Conservation (phyloP, 306 rosid species). For the Castanea sativa region DNA sequence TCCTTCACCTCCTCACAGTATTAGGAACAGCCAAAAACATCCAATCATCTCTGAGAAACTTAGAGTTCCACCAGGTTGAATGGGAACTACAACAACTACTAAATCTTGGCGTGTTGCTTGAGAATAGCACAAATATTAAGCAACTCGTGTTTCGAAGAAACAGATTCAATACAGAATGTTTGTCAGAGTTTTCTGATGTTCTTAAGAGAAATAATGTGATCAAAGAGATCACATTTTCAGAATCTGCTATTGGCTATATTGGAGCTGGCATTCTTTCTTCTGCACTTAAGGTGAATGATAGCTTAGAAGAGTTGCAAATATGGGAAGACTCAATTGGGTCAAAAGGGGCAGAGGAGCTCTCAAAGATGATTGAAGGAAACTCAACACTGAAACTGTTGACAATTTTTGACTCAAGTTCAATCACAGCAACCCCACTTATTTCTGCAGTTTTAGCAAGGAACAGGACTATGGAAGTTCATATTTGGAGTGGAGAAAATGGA, state of each 20-base stretch:
- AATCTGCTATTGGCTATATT: conserved; percentile 60
- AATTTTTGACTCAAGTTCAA: conserved; percentile 63
- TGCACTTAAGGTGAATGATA: conserved; percentile 63
- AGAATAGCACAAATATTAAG: conserved; percentile 34
- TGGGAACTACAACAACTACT: conserved; percentile 56
- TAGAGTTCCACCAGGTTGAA: conserved; percentile 74
- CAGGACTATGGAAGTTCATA: conserved; percentile 73
- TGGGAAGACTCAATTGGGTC: conserved; percentile 98
- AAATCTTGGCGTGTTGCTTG: conserved; percentile 47
- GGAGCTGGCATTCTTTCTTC: conserved; percentile 78
- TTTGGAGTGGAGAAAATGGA: conserved; percentile 81
- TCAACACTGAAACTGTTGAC: conserved; percentile 68
- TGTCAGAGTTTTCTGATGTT: conserved; percentile 48
- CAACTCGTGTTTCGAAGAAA: conserved; percentile 65
- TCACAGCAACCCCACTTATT: conserved; percentile 79
- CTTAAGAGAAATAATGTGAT: conserved; percentile 54
- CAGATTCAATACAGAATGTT: conserved; percentile 46
- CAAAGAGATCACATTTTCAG: conserved; percentile 79
- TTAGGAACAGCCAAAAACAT: conserved; percentile 35
- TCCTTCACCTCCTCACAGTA: conserved; percentile 48
- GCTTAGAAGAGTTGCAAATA: conserved; percentile 79
- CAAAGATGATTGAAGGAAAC: conserved; percentile 92
- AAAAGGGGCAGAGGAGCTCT: conserved; percentile 86
- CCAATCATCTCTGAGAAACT: conserved; percentile 51
- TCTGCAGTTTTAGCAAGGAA: conserved; percentile 89